A percentile compares a stretch with the other conserved stretches of the same genome.
Conservation (phyloP, 2,329 filamentous ascomycete species). For the Colletotrichum euphorbiae region DNA sequence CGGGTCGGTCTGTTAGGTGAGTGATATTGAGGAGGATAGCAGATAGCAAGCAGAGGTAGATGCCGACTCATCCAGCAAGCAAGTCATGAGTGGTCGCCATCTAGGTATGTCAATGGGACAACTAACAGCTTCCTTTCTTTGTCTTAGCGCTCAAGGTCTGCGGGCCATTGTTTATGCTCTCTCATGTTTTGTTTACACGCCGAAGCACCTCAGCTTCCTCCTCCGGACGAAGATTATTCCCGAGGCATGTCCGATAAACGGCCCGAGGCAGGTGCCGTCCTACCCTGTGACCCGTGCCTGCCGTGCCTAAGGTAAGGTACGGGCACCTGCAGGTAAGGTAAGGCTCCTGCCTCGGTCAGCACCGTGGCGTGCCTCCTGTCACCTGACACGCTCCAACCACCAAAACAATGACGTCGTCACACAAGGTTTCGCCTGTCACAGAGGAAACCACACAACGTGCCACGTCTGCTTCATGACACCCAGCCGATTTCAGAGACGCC, state of each 20-base stretch:
- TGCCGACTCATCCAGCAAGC: neutral
- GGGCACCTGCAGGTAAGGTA: neutral
- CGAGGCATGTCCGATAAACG: neutral
- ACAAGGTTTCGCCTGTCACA: conserved; percentile 37
- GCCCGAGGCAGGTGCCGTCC: conserved; percentile 1
- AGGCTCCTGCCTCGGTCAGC: neutral
- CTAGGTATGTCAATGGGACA: neutral
- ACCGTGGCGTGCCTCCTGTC: conserved; percentile 18
- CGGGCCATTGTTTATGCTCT: conserved; percentile 4
- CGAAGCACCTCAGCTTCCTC: neutral
- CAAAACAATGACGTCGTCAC: conserved; percentile 38
- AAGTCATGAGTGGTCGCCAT: neutral
- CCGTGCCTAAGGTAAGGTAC: neutral
- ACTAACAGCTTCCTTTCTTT: conserved; percentile 10
- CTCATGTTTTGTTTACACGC: conserved; percentile 14
- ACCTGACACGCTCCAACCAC: conserved; percentile 36
- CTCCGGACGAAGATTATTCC: conserved; percentile 2
- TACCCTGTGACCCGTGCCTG: neutral
- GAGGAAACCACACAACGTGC: conserved; percentile 37
- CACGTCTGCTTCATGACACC: conserved; percentile 38
- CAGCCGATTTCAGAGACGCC: conserved; percentile 32
- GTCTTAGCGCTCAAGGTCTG: neutral
- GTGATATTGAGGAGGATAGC: conserved; percentile 11
- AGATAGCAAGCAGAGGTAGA: neutral
- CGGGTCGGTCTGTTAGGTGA: conserved; percentile 13